phyloP scores from a whole-genome alignment of 192 early-diverging fungal genomes.

The Thoreauomyces humboldtii region DNA sequence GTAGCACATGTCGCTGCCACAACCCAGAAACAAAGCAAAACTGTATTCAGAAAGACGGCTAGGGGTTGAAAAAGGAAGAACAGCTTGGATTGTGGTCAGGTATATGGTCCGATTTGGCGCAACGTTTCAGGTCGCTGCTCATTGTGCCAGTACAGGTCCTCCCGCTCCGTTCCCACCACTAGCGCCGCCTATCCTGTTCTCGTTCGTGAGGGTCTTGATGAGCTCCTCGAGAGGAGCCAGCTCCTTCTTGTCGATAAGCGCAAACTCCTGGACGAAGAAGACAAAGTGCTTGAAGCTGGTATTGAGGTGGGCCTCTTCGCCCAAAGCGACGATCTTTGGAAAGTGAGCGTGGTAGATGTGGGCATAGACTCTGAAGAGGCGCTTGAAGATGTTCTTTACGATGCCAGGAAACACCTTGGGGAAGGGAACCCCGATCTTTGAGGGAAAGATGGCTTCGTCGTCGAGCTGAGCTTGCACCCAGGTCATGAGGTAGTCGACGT shows the following conservation, averaged over 20 bases:
- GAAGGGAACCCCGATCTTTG: conserved; percentile 74
- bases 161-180: not conserved
- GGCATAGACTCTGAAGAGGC: conserved; percentile 89
- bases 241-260: conserved; percentile 68
- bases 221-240: conserved; percentile 52
- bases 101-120: too few relatives aligned
- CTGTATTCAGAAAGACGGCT: too few relatives aligned
- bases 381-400: conserved; percentile 76
- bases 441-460: conserved; percentile 85
- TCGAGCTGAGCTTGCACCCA: conserved; percentile 77
- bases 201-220: conserved; percentile 37
- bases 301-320: conserved; percentile 86
- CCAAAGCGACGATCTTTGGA: conserved; percentile 67
- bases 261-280: conserved; percentile 84
- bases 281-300: conserved; percentile 95
- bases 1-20: too few relatives aligned
- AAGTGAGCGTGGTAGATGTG: conserved; percentile 91
- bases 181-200: conserved; percentile 6
- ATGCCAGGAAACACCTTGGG: conserved; percentile 65
- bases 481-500: conserved; percentile 83
- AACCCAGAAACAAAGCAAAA: too few relatives aligned
- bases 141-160: not conserved
- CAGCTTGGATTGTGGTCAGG: too few relatives aligned
- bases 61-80: too few relatives aligned
- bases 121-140: too few relatives aligned